Conservation (phyloP, 495 filamentous ascomycete species). For the Penicillium bovifimosum region DNA sequence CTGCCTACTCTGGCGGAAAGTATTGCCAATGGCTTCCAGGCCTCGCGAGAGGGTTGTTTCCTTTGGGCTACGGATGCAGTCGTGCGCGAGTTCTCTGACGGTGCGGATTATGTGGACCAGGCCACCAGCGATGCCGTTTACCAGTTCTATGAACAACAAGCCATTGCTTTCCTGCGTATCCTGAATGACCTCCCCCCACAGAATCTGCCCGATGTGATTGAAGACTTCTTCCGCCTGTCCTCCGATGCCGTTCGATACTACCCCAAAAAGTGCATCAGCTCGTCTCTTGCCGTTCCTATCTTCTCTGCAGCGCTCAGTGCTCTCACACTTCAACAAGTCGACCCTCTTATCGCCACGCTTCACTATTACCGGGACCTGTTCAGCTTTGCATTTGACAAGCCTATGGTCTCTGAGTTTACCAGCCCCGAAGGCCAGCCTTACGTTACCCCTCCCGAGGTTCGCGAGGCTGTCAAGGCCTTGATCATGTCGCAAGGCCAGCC, state of each 20-base stretch:
- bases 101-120: constrained; percentile 74
- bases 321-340: constrained; percentile 79
- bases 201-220: constrained; percentile 92
- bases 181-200: constrained; percentile 81
- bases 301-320: constrained; percentile 82
- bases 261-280: constrained; percentile 72
- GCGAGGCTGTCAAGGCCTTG: constrained; percentile 64
- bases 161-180: constrained; percentile 76
- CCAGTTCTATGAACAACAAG: constrained; percentile 90
- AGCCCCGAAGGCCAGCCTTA: constrained; percentile 36
- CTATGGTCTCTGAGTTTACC: constrained; percentile 65
- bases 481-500: constrained; percentile 66
- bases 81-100: constrained; percentile 88
- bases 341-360: constrained; percentile 83
- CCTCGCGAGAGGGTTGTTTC: constrained; percentile 90
- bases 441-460: constrained; percentile 58
- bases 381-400: constrained; percentile 74
- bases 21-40: constrained; percentile 75
- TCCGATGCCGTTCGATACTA: constrained; percentile 90
- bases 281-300: constrained; percentile 69
- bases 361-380: constrained; percentile 93
- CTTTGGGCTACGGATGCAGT: constrained; percentile 95
- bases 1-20: constrained; percentile 81
- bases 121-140: constrained; percentile 86
- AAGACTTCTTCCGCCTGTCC: constrained; percentile 94